Percentiles rank a stretch among this genome's conserved stretches.
Conservation (phyloP, 805 yeast species). For the Starmerella davenportii region DNA sequence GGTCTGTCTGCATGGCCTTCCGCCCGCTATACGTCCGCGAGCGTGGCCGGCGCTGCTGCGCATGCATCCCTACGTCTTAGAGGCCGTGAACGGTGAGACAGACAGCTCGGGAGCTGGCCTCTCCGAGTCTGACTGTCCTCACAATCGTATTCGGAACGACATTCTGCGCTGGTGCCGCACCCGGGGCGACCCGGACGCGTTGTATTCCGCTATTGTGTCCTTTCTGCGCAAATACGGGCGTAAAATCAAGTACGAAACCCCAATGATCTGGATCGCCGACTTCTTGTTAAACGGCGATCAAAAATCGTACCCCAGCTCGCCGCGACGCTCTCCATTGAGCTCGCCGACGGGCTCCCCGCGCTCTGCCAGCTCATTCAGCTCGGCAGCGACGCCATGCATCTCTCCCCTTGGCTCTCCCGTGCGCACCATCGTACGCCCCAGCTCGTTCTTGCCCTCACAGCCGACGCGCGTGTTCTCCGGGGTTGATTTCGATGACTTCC, state of each 20-base stretch:
- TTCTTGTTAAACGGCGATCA: slow-evolving; percentile 47
- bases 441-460: background rate
- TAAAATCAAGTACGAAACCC: slow-evolving; percentile 58
- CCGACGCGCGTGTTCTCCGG: slow-evolving; percentile 3
- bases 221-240: slow-evolving; percentile 67
- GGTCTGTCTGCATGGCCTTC: slow-evolving; percentile 71
- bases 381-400: slow-evolving; percentile 21
- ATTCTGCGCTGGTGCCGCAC: slow-evolving; percentile 12
- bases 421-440: slow-evolving; percentile 34
- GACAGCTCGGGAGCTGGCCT: slow-evolving; percentile 18
- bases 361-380: slow-evolving; percentile 33
- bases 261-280: slow-evolving; percentile 73
- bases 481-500: slow-evolving; percentile 1
- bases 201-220: slow-evolving; percentile 2
- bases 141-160: slow-evolving; percentile 21
- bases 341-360: background rate
- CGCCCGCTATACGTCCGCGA: slow-evolving; percentile 56
- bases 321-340: background rate
- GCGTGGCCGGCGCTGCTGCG: slow-evolving; percentile 75
- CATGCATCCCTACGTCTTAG: slow-evolving; percentile 67
- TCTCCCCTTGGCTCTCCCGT: slow-evolving; percentile 26
- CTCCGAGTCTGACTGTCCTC: slow-evolving; percentile 16
- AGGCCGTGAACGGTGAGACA: slow-evolving; percentile 54
- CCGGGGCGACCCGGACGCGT: slow-evolving; percentile 2
- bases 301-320: background rate